These are phyloP conservation scores for Globisporangium acanthophoron DNA, from an alignment of 352 stramenopile genomes.

Conservation along the genomic window DNA sequence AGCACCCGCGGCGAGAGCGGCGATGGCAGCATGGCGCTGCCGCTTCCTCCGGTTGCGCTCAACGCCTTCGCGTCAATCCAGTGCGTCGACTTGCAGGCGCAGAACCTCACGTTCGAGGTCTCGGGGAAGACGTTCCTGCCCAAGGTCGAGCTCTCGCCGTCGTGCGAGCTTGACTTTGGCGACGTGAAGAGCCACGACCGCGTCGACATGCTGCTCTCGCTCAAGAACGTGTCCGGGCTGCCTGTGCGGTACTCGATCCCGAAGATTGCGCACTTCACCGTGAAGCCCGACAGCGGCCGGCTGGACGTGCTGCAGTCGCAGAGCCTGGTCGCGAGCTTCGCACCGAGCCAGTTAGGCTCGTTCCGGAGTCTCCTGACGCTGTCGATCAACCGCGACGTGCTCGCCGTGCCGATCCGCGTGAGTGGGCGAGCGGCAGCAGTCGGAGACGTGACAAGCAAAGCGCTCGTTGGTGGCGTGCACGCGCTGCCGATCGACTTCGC, in stretches of 20 bases:
- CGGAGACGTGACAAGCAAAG: constrained; percentile 24
- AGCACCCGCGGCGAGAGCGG: not conserved
- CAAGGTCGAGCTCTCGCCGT: constrained; percentile 36
- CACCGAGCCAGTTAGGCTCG: constrained; percentile 78
- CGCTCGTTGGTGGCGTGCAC: constrained; percentile 49
- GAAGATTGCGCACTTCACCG: constrained; percentile 74
- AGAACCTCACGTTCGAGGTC: constrained; percentile 78
- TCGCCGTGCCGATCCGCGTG: constrained; percentile 55
- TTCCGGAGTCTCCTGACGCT: constrained; percentile 51
- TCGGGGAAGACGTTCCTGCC: constrained; percentile 53
- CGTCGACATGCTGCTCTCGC: constrained; percentile 73
- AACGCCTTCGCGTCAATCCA: constrained; percentile 71
- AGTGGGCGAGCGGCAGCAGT: constrained; percentile 54
- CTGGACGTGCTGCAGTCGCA: constrained; percentile 86
- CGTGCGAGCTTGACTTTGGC: constrained; percentile 71
- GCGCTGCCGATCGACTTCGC: constrained; percentile 83
- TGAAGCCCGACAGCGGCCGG: constrained; percentile 50
- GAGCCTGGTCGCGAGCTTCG: constrained; percentile 87
- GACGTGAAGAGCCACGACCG: constrained; percentile 73
- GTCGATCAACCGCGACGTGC: constrained; percentile 38
- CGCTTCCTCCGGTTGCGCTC: constrained; percentile 26
- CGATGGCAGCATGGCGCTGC: constrained; percentile 9
- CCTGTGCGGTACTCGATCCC: constrained; percentile 57
- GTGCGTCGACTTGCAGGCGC: constrained; percentile 53
- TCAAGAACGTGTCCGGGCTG: constrained; percentile 79